phyloP scores from a whole-genome alignment of 805 yeast genomes.

The Lipomyces yamadae region DNA sequence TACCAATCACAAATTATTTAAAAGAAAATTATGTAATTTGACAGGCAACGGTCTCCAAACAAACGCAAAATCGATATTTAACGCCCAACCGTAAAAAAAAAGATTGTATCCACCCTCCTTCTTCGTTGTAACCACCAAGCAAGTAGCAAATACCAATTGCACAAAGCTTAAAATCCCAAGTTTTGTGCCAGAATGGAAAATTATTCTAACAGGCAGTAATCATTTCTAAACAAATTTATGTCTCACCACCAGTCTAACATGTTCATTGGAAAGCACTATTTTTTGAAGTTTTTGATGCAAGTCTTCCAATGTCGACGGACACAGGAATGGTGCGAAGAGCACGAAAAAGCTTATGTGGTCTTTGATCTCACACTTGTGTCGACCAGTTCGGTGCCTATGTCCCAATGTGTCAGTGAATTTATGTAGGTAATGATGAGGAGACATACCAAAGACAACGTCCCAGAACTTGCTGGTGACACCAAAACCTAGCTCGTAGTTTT shows the following conservation, averaged over 20 bases:
- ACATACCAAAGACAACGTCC: conserved; percentile 83
- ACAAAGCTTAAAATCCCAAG: not conserved
- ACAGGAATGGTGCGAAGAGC: too few relatives aligned
- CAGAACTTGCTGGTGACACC: conserved; percentile 95
- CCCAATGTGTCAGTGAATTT: too few relatives aligned
- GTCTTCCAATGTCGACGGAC: too few relatives aligned
- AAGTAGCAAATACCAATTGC: not conserved
- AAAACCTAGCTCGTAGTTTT: conserved; percentile 93
- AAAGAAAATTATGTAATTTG: not conserved
- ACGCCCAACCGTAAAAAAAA: not conserved
- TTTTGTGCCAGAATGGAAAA: not conserved
- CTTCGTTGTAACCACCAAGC: not conserved
- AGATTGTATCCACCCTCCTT: not conserved
- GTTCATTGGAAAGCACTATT: too few relatives aligned
- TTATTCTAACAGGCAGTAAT: too few relatives aligned
- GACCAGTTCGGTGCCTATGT: conserved; percentile 28
- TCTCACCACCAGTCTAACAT: too few relatives aligned
- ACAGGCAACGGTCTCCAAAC: not conserved
- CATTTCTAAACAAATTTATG: too few relatives aligned
- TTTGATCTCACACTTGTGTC: conserved; percentile 31
- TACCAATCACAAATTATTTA: not conserved
- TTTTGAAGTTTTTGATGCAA: too few relatives aligned
- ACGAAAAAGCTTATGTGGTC: conserved; percentile 6
- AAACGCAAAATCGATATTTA: not conserved
- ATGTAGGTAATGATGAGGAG: not conserved